phyloP scores from a whole-genome alignment of 2,329 filamentous ascomycete genomes.

The Graphilbum fragrans region DNA sequence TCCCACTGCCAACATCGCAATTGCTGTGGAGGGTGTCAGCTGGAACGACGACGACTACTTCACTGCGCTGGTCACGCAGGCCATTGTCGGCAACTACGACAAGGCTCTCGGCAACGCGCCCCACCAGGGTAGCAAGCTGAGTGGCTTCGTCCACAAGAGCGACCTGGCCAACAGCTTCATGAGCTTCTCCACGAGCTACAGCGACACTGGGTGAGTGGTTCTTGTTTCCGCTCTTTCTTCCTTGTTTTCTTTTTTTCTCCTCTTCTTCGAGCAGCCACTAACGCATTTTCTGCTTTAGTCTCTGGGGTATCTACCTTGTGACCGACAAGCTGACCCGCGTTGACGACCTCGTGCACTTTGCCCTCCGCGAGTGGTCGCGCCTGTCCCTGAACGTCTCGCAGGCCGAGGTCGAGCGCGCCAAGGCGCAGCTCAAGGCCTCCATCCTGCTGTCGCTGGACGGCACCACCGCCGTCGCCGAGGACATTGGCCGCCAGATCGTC shows the following conservation, averaged over 20 bases:
- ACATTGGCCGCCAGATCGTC: constrained; percentile 96
- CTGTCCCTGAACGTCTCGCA: constrained; percentile 79
- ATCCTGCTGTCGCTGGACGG: constrained; percentile 95
- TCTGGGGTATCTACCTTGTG: constrained; percentile 99
- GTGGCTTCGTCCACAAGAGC: constrained; percentile 85
- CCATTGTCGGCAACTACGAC: constrained; percentile 99
- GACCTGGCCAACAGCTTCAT: constrained; percentile 99
- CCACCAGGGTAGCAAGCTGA: constrained; percentile 97
- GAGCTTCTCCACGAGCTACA: constrained; percentile 99
- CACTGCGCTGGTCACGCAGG: constrained; percentile 92
- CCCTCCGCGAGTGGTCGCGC: constrained; percentile 95
- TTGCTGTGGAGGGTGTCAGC: constrained; percentile 98
- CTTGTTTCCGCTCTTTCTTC: not conserved
- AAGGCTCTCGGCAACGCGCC: constrained; percentile 95
- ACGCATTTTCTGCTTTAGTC: constrained; percentile 53
- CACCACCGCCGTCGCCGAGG: constrained; percentile 93
- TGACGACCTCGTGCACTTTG: constrained; percentile 96
- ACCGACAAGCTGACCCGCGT: constrained; percentile 77
- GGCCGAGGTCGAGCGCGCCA: constrained; percentile 93
- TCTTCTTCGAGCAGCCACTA: not conserved
- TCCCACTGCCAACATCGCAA: constrained; percentile 91
- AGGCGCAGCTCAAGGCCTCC: constrained; percentile 97
- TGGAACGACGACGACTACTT: constrained; percentile 99
- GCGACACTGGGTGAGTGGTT: constrained; percentile 78
- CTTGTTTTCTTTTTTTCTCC: not conserved